A percentile compares a stretch with the other conserved stretches of the same genome.
phyloP scores from a whole-genome alignment of 73 alveolate genomes.

The Symbiodinium pilosum region DNA sequence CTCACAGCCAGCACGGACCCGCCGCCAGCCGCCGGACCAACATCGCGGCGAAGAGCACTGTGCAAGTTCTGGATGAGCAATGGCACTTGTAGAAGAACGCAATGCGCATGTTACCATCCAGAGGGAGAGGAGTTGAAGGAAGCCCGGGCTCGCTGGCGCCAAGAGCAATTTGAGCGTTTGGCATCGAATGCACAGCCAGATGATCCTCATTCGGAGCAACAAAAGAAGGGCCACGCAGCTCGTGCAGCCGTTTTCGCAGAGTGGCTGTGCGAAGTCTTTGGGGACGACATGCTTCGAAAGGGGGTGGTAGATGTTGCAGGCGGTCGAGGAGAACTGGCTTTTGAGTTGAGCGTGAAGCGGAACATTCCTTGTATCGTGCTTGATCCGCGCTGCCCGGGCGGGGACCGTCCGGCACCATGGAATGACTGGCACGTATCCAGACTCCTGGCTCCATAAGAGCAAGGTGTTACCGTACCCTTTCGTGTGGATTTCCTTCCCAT shows the following conservation, averaged over 20 bases:
- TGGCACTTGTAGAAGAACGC: constrained; percentile 42
- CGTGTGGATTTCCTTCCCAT: too few species aligned
- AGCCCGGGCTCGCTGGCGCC: constrained; percentile 72
- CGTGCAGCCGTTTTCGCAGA: constrained; percentile 82
- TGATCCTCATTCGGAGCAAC: constrained; percentile 46
- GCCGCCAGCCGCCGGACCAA: neutral
- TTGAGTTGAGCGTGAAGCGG: constrained; percentile 92
- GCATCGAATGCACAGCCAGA: constrained; percentile 45
- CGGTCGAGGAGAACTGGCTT: constrained; percentile 84
- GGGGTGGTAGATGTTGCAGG: constrained; percentile 90
- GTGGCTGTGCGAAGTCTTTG: constrained; percentile 60
- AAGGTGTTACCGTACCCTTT: too few species aligned
- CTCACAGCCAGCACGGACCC: neutral
- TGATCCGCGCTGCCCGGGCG: constrained; percentile 90
- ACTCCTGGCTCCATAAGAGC: neutral
- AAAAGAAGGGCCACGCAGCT: constrained; percentile 63
- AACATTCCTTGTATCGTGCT: constrained; percentile 47
- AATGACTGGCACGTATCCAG: constrained; percentile 57
- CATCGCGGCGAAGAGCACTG: constrained; percentile 17
- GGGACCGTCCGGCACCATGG: neutral
- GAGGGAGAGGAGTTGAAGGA: constrained; percentile 51
- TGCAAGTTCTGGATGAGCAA: constrained; percentile 91
- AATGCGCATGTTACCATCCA: constrained; percentile 50
- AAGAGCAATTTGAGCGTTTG: constrained; percentile 36
- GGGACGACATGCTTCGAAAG: neutral